phyloP scores from a whole-genome alignment of 148 eudicot species.

The Vaccinium myrtillus region DNA sequence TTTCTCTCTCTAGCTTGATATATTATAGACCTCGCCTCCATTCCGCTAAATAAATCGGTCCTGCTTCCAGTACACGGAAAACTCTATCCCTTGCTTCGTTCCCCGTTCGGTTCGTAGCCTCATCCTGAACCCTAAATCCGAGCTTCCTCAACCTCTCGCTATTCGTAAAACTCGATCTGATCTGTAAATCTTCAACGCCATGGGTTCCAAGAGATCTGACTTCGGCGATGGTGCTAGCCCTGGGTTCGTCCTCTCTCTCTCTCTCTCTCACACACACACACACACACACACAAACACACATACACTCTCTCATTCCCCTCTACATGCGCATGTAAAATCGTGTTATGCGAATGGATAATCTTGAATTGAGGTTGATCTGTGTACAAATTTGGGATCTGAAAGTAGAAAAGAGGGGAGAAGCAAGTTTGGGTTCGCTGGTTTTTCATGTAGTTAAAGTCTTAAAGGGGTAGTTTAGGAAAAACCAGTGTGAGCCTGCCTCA shows the following conservation, averaged over 20 bases:
- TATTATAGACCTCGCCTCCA: neutral
- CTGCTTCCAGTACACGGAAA: neutral
- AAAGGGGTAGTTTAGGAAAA: too few relatives aligned
- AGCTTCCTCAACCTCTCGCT: neutral
- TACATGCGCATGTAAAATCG: neutral
- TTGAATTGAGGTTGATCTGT: too few relatives aligned
- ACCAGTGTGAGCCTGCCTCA: too few relatives aligned
- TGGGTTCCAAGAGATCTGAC: slow-evolving; percentile 48
- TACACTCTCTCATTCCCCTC: neutral
- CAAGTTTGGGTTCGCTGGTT: too few relatives aligned
- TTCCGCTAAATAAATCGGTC: neutral
- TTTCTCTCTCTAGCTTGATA: neutral
- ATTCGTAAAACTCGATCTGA: neutral
- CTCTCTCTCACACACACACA: neutral
- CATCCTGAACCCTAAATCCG: neutral
- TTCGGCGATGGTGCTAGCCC: slow-evolving; percentile 72
- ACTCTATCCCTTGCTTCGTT: neutral
- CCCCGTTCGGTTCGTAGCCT: neutral
- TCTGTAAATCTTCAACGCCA: slow-evolving; percentile 2
- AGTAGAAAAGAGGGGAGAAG: too few relatives aligned
- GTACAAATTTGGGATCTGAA: too few relatives aligned
- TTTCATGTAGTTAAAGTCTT: too few relatives aligned
- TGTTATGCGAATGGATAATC: too few relatives aligned
- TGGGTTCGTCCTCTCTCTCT: slow-evolving; percentile 39
- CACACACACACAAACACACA: neutral